Percentiles rank a stretch among this genome's conserved stretches.
These are phyloP conservation scores for Lasiodiplodia sp. DNA, from an alignment of 2,329 filamentous ascomycete genomes.

Conservation along the genomic window DNA sequence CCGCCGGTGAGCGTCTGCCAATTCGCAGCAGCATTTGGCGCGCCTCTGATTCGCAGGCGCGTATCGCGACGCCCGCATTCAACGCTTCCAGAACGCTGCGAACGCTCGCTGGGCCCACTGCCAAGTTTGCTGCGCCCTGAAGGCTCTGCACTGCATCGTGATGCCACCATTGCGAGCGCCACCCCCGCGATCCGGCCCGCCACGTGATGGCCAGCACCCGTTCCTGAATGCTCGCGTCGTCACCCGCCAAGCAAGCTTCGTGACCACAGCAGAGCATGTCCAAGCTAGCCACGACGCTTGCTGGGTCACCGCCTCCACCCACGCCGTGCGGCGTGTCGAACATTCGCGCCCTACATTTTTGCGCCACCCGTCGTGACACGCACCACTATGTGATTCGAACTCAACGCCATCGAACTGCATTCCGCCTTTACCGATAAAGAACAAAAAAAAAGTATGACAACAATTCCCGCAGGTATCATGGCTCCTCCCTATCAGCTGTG, in stretches of 20 bases:
- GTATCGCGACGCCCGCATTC: constrained; percentile 17
- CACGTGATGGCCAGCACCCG: constrained; percentile 20
- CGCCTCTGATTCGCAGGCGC: constrained; percentile 23
- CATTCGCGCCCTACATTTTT: background rate
- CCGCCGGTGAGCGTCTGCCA: constrained; percentile 24
- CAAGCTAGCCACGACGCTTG: constrained; percentile 19
- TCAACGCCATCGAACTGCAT: constrained; percentile 15
- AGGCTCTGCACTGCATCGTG: constrained; percentile 23
- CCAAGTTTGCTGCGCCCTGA: constrained; percentile 19
- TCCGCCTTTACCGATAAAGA: constrained; percentile 16
- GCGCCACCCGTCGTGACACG: constrained; percentile 14
- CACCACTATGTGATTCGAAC: constrained; percentile 16
- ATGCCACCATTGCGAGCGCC: constrained; percentile 17
- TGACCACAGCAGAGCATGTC: constrained; percentile 6
- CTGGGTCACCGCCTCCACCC: constrained; percentile 16
- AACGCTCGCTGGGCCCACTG: constrained; percentile 9
- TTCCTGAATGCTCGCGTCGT: constrained; percentile 9
- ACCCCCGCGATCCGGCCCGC: constrained; percentile 23
- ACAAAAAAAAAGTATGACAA: constrained; percentile 18
- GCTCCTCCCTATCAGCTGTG: constrained; percentile 7
- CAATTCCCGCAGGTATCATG: constrained; percentile 23
- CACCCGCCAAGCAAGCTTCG: constrained; percentile 15
- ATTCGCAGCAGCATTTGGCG: constrained; percentile 5
- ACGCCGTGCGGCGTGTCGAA: constrained; percentile 15
- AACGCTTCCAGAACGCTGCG: constrained; percentile 25